These are phyloP conservation scores for Stephanodiscus minutulus DNA, from an alignment of 108 stramenopile genomes.

Conservation along the genomic window DNA sequence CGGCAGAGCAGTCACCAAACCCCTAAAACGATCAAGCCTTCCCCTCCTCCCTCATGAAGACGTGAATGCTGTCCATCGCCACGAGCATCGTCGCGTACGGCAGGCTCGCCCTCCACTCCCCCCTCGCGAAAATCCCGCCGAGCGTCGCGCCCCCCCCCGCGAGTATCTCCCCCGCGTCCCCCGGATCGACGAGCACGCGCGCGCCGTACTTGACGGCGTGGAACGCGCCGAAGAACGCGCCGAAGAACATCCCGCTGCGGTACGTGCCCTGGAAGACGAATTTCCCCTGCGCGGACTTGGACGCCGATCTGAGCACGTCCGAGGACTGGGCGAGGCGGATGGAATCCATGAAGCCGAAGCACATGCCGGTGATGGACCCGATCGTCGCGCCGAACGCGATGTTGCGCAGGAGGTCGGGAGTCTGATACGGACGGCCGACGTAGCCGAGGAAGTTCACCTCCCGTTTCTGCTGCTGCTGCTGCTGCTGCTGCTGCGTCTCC, in stretches of 20 bases:
- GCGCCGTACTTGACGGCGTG: slow-evolving; percentile 74
- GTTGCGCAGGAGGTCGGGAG: slow-evolving; percentile 61
- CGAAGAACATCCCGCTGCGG: slow-evolving; percentile 70
- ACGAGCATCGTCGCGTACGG: slow-evolving; percentile 86
- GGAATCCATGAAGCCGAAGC: slow-evolving; percentile 91
- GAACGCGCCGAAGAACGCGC: slow-evolving; percentile 70
- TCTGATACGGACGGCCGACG: slow-evolving; percentile 54
- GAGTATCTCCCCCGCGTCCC: slow-evolving; percentile 67
- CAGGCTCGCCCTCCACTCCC: slow-evolving; percentile 70
- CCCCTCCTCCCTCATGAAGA: slow-evolving; percentile 64
- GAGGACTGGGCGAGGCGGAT: slow-evolving; percentile 72
- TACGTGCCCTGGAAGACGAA: slow-evolving; percentile 74
- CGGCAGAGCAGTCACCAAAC: not conserved
- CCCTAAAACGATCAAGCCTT: slow-evolving; percentile 2
- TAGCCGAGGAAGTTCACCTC: slow-evolving; percentile 36
- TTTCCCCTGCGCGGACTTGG: slow-evolving; percentile 68
- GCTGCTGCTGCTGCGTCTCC: slow-evolving; percentile 4
- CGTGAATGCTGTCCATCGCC: slow-evolving; percentile 75
- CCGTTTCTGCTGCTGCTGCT: slow-evolving; percentile 11
- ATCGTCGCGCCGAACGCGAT: slow-evolving; percentile 81
- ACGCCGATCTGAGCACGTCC: slow-evolving; percentile 64
- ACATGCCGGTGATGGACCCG: slow-evolving; percentile 78
- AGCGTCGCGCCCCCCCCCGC: slow-evolving; percentile 56
- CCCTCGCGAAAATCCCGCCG: slow-evolving; percentile 62
- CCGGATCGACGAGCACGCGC: slow-evolving; percentile 67